Evolutionary conservation across 345 rosid species (phyloP), one percentile per base, ranked within the genome.

Genomic region (Dimocarpus longan): DNA sequence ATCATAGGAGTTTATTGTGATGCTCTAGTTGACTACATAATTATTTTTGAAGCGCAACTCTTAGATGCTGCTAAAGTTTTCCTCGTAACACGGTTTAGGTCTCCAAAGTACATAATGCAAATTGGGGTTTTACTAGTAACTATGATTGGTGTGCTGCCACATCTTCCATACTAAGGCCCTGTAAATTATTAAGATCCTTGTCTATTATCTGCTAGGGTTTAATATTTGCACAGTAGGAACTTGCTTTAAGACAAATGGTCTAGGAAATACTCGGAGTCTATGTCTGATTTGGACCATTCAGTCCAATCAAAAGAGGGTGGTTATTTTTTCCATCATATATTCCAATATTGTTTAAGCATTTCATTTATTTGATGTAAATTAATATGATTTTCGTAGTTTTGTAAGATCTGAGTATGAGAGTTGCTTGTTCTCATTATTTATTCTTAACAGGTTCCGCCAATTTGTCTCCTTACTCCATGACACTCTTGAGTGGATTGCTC

Each of bases 401-500:
- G 63, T 18, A 18, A 18, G 63, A 57, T n/a, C n/a, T 57, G 63
- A 19, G 63, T 19, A 68, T 0, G 12, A 18, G 65, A 48, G 16
- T 37, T 50, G n/a, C 52, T 50, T n/a, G 64, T 39, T 65, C 42
- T 40, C n/a, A 32, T 60, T 21, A 22, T 60, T 60, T 60, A 39
- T 82, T 69, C 82, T 71, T 70, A 74, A 78, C 91, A 95, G 98
- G 98, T 84, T 78, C 88, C 73, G 76, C 85, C 18, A 75, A 79
- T 56, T 73, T 95, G 80, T 88, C 98, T 76, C 92, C 96, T 12
- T 85, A 90, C 78, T 86, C 95, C 37, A 56, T 87, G 76, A 95
- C 98, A 0, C 83, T 95, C 64, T 78, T 91, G 78, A 95, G 97
- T 76, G 99, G 99, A 54, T 90, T 93, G 65, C 85, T 91, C 62